These are phyloP conservation scores for Herpetospermum pedunculosum DNA, from an alignment of 306 rosid genomes.

Conservation along the genomic window DNA sequence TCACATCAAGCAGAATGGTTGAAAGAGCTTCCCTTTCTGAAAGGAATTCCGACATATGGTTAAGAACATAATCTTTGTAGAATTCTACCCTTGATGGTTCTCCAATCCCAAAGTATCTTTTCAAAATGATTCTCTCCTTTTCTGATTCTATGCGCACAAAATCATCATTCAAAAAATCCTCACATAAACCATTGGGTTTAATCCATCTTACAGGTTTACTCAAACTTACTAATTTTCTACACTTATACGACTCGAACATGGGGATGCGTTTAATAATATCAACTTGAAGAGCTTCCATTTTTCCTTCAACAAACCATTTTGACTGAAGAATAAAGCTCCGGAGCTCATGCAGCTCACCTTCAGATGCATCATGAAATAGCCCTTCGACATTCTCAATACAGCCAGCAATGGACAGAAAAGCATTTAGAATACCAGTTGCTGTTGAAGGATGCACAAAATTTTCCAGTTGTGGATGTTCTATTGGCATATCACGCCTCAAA, in stretches of 20 bases:
- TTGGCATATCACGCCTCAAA: constrained; percentile 54
- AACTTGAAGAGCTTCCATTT: constrained; percentile 48
- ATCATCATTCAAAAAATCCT: constrained; percentile 68
- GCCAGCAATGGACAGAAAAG: constrained; percentile 71
- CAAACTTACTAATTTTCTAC: constrained; percentile 69
- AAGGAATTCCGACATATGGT: constrained; percentile 55
- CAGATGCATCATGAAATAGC: constrained; percentile 58
- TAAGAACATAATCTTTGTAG: constrained; percentile 71
- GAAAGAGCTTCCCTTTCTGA: constrained; percentile 40
- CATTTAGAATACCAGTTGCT: constrained; percentile 61
- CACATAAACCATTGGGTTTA: constrained; percentile 60
- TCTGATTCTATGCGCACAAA: constrained; percentile 80
- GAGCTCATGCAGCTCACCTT: constrained; percentile 91
- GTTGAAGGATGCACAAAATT: constrained; percentile 71
- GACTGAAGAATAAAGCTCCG: constrained; percentile 92
- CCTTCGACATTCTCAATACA: constrained; percentile 48
- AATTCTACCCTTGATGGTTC: constrained; percentile 75
- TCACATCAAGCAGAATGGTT: constrained; percentile 61
- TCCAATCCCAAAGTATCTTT: constrained; percentile 49
- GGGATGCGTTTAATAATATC: constrained; percentile 69
- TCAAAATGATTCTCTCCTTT: constrained; percentile 57
- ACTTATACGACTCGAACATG: constrained; percentile 69
- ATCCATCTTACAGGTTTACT: constrained; percentile 77
- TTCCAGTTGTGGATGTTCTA: constrained; percentile 80
- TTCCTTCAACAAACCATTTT: constrained; percentile 77